Evolutionary conservation across 2,329 filamentous ascomycete species (phyloP).

Genomic region (Hymenoscyphus albidus): DNA sequence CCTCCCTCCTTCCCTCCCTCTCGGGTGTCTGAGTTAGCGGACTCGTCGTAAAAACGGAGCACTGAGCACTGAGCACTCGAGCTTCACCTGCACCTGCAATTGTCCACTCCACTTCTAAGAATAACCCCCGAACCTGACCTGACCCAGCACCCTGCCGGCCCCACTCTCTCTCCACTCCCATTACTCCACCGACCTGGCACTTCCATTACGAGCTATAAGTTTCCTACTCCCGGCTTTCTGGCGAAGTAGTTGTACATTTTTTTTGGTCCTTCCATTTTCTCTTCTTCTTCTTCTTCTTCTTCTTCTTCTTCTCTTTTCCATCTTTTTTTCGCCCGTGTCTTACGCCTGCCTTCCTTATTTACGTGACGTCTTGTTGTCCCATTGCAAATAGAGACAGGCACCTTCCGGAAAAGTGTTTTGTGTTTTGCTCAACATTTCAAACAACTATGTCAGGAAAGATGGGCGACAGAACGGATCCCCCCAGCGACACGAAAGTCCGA

Average conservation of each 20-base stretch:
- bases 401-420: not conserved
- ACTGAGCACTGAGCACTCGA: too few species aligned
- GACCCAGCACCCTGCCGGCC: too few species aligned
- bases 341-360: not conserved
- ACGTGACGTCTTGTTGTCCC: not conserved
- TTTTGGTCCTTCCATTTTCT: not conserved
- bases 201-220: not conserved
- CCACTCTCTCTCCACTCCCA: not conserved
- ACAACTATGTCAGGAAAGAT: constrained; percentile 7
- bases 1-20: too few species aligned
- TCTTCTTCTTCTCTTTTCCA: not conserved
- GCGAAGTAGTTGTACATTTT: not conserved
- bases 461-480: constrained; percentile 5
- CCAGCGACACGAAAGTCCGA: constrained; percentile 8
- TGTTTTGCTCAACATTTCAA: not conserved
- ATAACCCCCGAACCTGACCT: too few species aligned
- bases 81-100: not conserved
- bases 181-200: not conserved
- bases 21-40: not conserved
- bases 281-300: not conserved
- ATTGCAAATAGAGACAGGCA: not conserved
- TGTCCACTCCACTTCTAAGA: not conserved
- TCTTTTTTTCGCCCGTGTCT: not conserved
- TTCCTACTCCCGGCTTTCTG: not conserved
- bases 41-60: not conserved